A percentile compares a stretch with the other conserved stretches of the same genome.
Conservation (phyloP, 1,139 yeast species). For the Saccharomyces hybrid region DNA sequence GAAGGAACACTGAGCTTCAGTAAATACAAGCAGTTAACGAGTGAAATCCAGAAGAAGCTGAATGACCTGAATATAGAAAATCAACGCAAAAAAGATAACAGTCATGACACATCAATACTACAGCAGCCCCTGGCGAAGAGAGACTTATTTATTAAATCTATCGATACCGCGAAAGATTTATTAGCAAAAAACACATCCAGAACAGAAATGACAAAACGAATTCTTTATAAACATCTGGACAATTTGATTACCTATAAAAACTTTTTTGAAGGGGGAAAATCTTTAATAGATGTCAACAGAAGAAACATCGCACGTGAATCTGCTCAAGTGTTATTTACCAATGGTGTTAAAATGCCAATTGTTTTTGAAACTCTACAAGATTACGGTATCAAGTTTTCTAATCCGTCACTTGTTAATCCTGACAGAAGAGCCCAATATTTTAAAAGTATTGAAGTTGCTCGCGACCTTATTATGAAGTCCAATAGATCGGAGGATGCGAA, state of each 20-base stretch:
- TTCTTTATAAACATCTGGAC: conserved; percentile 17
- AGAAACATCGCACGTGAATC: conserved; percentile 16
- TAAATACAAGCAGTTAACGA: conserved; percentile 7
- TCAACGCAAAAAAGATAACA: background rate
- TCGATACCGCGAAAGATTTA: conserved; percentile 20
- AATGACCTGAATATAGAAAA: conserved; percentile 10
- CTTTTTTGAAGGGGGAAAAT: conserved; percentile 16
- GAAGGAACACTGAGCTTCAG: conserved; percentile 13
- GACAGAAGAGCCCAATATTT: conserved; percentile 24
- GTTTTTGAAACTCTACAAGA: conserved; percentile 25
- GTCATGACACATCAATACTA: background rate
- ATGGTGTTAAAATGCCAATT: conserved; percentile 30
- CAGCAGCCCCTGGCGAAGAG: conserved; percentile 2
- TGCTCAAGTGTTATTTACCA: conserved; percentile 19
- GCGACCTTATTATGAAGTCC: conserved; percentile 17
- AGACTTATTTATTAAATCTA: conserved; percentile 19
- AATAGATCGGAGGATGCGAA: conserved; percentile 16
- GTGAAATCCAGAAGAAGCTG: conserved; percentile 14
- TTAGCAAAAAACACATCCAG: conserved; percentile 18
- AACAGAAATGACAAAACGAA: conserved; percentile 16
- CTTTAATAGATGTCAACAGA: conserved; percentile 9
- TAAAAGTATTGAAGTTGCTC: conserved; percentile 24
- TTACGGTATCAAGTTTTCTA: conserved; percentile 19
- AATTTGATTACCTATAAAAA: conserved; percentile 14
- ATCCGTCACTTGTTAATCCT: conserved; percentile 11